Evolutionary conservation across 139 green algal species (phyloP).

Genomic region (Volvox africanus): DNA sequence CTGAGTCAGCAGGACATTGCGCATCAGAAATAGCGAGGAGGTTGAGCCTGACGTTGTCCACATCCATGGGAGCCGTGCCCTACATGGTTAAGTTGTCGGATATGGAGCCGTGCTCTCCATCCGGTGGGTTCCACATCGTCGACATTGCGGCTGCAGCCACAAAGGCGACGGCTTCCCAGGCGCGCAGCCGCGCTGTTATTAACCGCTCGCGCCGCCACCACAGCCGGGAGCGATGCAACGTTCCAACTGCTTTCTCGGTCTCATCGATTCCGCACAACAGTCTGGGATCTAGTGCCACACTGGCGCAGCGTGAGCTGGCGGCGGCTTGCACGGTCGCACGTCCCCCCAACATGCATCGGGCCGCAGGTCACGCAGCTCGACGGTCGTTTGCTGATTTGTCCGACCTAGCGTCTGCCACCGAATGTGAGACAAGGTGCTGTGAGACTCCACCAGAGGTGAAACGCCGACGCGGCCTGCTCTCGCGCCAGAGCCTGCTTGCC

Average conservation of each 20-base stretch:
- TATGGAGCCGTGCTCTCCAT: neutral
- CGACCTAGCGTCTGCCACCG: conserved; percentile 8
- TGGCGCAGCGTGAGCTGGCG: conserved; percentile 33
- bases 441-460: conserved; percentile 8
- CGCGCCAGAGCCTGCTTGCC: neutral
- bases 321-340: neutral
- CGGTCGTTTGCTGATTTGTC: conserved; percentile 28
- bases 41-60: neutral
- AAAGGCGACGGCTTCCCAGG: neutral
- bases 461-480: neutral
- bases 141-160: neutral
- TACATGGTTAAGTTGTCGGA: neutral
- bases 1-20: neutral
- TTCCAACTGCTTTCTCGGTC: neutral
- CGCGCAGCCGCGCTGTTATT: neutral
- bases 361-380: neutral
- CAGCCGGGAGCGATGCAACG: neutral
- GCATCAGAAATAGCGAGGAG: neutral
- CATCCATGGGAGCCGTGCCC: conserved; percentile 15
- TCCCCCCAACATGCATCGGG: neutral
- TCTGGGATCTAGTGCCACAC: conserved; percentile 7
- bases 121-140: neutral
- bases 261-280: neutral
- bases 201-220: conserved; percentile 28
- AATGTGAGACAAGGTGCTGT: neutral